Percentiles rank a stretch among this genome's conserved stretches.
These are phyloP conservation scores for Parastagonospora avenae DNA, from an alignment of 2,329 filamentous ascomycete species.

Conservation along the genomic window DNA sequence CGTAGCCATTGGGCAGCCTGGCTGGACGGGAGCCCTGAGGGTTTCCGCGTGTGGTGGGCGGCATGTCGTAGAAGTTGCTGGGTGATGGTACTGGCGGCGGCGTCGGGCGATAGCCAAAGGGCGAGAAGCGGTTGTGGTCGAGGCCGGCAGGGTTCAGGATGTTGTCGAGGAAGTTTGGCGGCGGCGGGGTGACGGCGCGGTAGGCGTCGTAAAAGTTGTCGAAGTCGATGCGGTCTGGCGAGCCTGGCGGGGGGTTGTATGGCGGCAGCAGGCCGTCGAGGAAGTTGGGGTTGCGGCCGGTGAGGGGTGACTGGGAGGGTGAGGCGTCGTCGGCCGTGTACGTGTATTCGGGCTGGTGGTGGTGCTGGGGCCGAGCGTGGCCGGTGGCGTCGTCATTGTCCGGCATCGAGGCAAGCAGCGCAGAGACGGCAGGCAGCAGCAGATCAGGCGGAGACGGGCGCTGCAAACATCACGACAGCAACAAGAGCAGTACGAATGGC, in stretches of 20 bases:
- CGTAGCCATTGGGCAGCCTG: conserved; percentile 42
- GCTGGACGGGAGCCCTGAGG: conserved; percentile 19
- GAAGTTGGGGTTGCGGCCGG: conserved; percentile 3
- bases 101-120: conserved; percentile 14
- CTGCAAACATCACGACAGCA: conserved; percentile 2
- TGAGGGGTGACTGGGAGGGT: too few relatives aligned
- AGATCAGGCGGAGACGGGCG: conserved; percentile 1
- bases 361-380: neutral
- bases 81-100: neutral
- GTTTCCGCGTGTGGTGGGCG: conserved; percentile 21
- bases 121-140: conserved; percentile 18
- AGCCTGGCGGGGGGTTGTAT: neutral
- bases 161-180: conserved; percentile 33
- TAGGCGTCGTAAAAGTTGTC: conserved; percentile 20
- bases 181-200: conserved; percentile 18
- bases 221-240: conserved; percentile 7
- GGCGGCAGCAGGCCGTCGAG: conserved; percentile 1
- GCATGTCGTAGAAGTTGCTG: conserved; percentile 9
- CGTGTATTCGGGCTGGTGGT: neutral
- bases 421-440: conserved; percentile 2
- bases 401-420: conserved; percentile 24
- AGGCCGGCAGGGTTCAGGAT: conserved; percentile 34
- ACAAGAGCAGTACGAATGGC: neutral
- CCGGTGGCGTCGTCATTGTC: conserved; percentile 8
- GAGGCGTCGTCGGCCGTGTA: conserved; percentile 3